phyloP scores from a whole-genome alignment of 805 yeast genomes.

The Candida manassasensis region DNA sequence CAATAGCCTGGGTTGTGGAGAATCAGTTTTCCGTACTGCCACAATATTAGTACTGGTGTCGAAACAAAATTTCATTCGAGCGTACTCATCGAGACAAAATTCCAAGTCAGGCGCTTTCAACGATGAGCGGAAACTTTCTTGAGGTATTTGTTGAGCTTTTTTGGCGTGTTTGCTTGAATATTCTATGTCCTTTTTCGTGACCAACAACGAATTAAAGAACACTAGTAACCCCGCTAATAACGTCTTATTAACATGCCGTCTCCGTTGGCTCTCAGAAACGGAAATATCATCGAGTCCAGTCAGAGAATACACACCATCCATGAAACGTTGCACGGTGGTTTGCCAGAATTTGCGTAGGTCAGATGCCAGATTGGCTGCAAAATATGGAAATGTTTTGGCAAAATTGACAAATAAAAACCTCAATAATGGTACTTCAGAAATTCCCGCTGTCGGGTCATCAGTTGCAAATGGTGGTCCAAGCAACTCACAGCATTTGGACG shows the following conservation, averaged over 20 bases:
- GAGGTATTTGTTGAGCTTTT: slow-evolving; percentile 32
- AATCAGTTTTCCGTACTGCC: slow-evolving; percentile 46
- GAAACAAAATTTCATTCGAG: slow-evolving; percentile 39
- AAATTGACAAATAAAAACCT: slow-evolving; percentile 62
- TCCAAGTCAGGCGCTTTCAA: slow-evolving; percentile 3
- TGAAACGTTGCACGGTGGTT: slow-evolving; percentile 70
- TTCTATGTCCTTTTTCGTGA: slow-evolving; percentile 51
- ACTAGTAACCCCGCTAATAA: slow-evolving; percentile 59
- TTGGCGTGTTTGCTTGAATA: slow-evolving; percentile 40
- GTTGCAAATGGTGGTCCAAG: slow-evolving; percentile 75
- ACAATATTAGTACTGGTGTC: slow-evolving; percentile 63
- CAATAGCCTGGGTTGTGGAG: slow-evolving; percentile 8
- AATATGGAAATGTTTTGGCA: slow-evolving; percentile 70
- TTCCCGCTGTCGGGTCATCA: slow-evolving; percentile 14
- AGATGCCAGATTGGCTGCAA: slow-evolving; percentile 44
- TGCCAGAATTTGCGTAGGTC: slow-evolving; percentile 65
- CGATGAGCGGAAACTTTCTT: slow-evolving; percentile 24
- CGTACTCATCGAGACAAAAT: slow-evolving; percentile 10
- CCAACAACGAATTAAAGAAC: slow-evolving; percentile 71
- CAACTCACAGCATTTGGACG: slow-evolving; percentile 56
- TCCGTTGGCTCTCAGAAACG: slow-evolving; percentile 45
- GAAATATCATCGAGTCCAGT: slow-evolving; percentile 51
- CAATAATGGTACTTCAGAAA: slow-evolving; percentile 58
- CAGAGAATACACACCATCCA: slow-evolving; percentile 71
- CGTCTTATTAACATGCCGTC: slow-evolving; percentile 57